Base-by-base conservation (phyloP, 345 rosid species). In the Gossypium ekmanianum region DNA sequence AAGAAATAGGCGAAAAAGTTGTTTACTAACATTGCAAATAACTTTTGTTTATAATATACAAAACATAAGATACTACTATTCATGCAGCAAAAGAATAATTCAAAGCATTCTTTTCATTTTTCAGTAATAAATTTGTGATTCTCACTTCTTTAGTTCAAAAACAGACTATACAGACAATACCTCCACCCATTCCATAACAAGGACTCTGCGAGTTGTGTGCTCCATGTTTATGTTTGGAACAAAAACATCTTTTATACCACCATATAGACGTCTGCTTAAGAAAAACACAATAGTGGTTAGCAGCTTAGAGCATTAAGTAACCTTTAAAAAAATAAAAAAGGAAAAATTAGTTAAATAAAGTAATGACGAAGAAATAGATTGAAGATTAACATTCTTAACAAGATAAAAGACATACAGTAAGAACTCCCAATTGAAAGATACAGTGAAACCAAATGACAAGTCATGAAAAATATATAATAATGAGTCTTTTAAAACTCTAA, bases 181-280 rank as follows among this genome's bases (percentile, higher is more conserved):
- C 98, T 91, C 97, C 74, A 94, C 83, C 98, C 98, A 94, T 79
- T 92, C 94, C 98, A 92, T 94, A 29, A 87, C 89, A 83, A 94
- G 92, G 74, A 94, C 94, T 82, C 81, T 92, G 58, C 89, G 87
- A 78, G 97, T 94, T 81, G 97, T 89, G 83, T 86, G 78, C 82
- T 94, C 92, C 75, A 80, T 70, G 76, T 87, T 88, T 94, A 92
- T 91, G 75, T 91, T 80, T 71, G 98, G 98, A 85, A 94, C 93
- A 75, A 84, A 43, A 75, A 94, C 94, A 87, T 94, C 97, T 75
- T 79, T 79, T 83, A 94, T 81, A 73, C 79, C 83, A 73, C 97
- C 97, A 69, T 92, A 94, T 22, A 92, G 87, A 82, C 87, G 82
- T 83, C 98, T 92, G 84, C 76, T 80, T 58, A 75, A 78, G 76